These are phyloP conservation scores for Fusarium sp. DNA, from an alignment of 2,329 filamentous ascomycete species.

Conservation along the genomic window DNA sequence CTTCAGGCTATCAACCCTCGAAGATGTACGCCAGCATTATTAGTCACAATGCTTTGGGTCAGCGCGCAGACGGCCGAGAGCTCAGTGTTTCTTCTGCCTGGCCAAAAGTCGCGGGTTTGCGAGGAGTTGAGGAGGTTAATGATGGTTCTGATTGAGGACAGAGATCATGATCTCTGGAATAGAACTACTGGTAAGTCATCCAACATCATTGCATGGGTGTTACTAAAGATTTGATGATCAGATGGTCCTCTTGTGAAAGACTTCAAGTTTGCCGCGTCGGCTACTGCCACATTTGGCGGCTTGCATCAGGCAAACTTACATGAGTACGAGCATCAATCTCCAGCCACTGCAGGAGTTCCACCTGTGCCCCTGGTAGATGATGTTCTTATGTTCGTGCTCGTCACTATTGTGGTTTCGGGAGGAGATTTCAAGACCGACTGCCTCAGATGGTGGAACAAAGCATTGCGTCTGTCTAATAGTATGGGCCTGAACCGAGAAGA, in stretches of 20 bases:
- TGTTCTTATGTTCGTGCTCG: slow-evolving; percentile 4
- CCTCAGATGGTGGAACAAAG: slow-evolving; percentile 1
- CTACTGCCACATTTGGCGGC: too few species aligned
- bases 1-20: neutral
- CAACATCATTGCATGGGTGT: rapidly evolving
- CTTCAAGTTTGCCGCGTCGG: neutral
- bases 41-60: slow-evolving; percentile 4
- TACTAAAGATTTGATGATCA: neutral
- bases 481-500: slow-evolving; percentile 5
- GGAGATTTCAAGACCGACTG: slow-evolving; percentile 5
- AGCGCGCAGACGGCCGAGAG: slow-evolving; percentile 12
- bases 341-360: neutral
- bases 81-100: neutral
- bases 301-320: neutral
- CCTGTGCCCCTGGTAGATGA: neutral
- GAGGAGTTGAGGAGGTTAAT: slow-evolving; percentile 5
- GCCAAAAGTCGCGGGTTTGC: neutral
- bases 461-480: neutral
- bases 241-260: neutral
- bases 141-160: neutral
- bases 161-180: slow-evolving; percentile 4
- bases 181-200: neutral
- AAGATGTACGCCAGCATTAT: neutral
- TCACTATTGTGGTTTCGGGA: neutral
- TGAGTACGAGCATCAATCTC: neutral